Conservation (phyloP, 2,329 filamentous ascomycete species). For the Chaetomium sp. region DNA sequence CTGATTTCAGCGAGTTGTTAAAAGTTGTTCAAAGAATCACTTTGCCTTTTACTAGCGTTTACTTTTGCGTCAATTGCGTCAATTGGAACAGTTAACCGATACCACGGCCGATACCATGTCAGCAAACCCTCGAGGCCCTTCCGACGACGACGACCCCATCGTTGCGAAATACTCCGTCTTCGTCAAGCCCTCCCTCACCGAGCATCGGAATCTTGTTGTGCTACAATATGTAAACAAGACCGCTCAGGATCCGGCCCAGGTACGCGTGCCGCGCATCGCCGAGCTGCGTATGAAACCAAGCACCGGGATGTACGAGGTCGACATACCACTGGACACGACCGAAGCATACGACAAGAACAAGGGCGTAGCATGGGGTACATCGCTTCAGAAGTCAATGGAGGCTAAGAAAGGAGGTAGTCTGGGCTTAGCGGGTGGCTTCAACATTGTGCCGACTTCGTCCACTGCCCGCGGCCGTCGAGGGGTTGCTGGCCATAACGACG, state of each 20-base stretch:
- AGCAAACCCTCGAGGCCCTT: background rate
- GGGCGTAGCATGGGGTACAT: conserved; percentile 75
- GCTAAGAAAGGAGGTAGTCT: conserved; percentile 59
- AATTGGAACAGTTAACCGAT: background rate
- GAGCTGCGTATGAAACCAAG: conserved; percentile 76
- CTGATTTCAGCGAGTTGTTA: no score
- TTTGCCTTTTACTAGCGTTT: no score
- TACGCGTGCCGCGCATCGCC: conserved; percentile 58
- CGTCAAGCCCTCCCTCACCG: conserved; percentile 65
- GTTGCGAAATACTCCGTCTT: conserved; percentile 75
- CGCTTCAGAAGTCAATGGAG: conserved; percentile 55
- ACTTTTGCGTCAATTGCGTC: no score
- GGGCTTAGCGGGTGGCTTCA: conserved; percentile 68
- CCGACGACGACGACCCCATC: conserved; percentile 57
- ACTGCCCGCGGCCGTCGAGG: conserved; percentile 30
- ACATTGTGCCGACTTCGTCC: conserved; percentile 41
- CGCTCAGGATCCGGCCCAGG: conserved; percentile 43
- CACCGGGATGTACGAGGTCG: conserved; percentile 82
- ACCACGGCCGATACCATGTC: conserved; percentile 1
- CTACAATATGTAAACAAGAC: conserved; percentile 83
- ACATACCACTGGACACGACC: conserved; percentile 72
- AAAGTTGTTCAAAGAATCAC: no score
- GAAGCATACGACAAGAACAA: conserved; percentile 76
- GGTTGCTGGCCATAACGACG: conserved; percentile 36
- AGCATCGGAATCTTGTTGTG: conserved; percentile 63